These are phyloP conservation scores for Ehretia macrophylla DNA, from an alignment of 257 asterid species.

Conservation along the genomic window DNA sequence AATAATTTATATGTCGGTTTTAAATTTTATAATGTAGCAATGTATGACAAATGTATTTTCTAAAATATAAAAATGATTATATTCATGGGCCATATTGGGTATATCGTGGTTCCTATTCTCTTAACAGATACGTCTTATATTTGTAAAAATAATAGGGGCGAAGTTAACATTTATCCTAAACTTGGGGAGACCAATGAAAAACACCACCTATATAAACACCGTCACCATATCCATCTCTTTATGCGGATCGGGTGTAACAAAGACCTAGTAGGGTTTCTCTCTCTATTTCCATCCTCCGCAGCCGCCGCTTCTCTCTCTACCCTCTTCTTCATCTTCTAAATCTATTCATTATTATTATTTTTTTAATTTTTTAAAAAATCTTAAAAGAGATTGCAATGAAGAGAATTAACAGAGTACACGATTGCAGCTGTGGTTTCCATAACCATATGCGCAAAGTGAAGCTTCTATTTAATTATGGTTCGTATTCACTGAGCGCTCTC, in stretches of 20 bases:
- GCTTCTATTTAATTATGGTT: slow-evolving; percentile 36
- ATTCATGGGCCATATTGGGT: too few relatives aligned
- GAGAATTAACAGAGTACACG: not conserved
- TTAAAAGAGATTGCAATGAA: not conserved
- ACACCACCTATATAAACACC: not conserved
- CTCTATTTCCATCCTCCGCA: not conserved
- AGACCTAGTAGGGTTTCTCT: not conserved
- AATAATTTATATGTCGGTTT: too few relatives aligned
- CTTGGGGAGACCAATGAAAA: not conserved
- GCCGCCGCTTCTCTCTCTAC: not conserved
- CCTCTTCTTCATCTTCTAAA: not conserved
- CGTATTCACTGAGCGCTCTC: slow-evolving; percentile 86
- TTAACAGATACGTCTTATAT: too few relatives aligned
- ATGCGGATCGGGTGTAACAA: too few relatives aligned
- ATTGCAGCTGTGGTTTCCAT: not conserved
- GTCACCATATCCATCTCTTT: not conserved
- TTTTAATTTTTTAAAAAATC: too few relatives aligned
- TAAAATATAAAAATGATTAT: too few relatives aligned
- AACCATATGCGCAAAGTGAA: slow-evolving; percentile 38
- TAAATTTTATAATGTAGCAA: too few relatives aligned
- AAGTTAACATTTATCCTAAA: not conserved
- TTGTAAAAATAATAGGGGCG: not conserved
- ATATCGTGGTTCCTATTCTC: too few relatives aligned
- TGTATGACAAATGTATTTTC: too few relatives aligned
- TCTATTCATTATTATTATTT: not conserved